Evolutionary conservation across 345 rosid genomes (phyloP).

Genomic region (Bretschneidera sinensis): DNA sequence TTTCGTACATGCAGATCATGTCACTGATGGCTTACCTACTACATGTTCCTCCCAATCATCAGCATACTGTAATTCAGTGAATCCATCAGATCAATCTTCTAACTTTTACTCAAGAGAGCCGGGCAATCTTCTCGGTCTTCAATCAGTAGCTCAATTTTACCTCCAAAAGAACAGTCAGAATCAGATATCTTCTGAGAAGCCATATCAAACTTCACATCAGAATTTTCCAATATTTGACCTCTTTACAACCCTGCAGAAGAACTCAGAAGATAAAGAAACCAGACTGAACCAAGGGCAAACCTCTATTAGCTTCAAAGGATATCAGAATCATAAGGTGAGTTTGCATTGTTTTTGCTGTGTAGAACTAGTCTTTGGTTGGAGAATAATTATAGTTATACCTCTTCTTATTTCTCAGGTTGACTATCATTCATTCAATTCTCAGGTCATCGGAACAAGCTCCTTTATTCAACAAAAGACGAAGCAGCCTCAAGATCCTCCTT

Average conservation of each 20-base stretch:
- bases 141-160: constrained; percentile 3
- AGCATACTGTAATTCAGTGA: background rate
- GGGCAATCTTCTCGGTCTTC: constrained; percentile 8
- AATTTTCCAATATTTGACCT: background rate
- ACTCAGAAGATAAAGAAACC: constrained; percentile 8
- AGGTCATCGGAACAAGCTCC: background rate
- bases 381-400: too few species aligned
- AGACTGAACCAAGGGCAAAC: too few species aligned
- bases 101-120: background rate
- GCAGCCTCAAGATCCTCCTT: background rate
- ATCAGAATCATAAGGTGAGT: background rate
- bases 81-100: background rate
- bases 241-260: constrained; percentile 7
- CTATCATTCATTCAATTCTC: background rate
- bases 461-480: background rate
- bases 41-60: background rate
- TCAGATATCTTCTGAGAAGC: too few species aligned
- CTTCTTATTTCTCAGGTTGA: background rate
- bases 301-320: constrained; percentile 8
- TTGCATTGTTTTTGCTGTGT: too few species aligned
- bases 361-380: background rate
- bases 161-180: background rate
- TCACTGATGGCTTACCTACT: background rate
- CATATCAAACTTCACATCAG: background rate
- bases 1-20: background rate